Evolutionary conservation across 2,329 filamentous ascomycete species (phyloP), one percentile per base, ranked within the genome.

Genomic region (Biscogniauxia marginata): DNA sequence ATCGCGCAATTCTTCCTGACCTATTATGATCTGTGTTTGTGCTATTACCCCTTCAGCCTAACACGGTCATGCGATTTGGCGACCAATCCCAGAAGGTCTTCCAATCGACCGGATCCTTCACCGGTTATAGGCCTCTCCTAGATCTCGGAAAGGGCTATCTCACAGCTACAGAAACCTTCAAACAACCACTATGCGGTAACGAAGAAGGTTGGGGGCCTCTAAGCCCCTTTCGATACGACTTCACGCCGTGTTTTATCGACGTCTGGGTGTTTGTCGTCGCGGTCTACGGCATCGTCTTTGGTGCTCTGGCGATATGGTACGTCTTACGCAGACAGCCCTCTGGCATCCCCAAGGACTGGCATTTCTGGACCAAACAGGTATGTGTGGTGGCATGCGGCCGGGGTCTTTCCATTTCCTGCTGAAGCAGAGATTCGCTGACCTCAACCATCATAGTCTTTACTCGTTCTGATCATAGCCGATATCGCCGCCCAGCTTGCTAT

Each of bases 181-280:
- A 76, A 63, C 89, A 96, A 71, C 86, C 90, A 56, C 79, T 97
- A 73, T 98, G 93, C 76, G 85, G 89, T 72, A 95, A 96, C 75
- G 79, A 81, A 53, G 93, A 98, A 75, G 96, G 95, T 68, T 99
- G 95, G 95, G 96, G 96, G 1, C 95, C 95, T 20, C 71, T 99
- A 71, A 97, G 92, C 74, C 86, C 87, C 34, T 81, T 86, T 64
- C 84, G 93, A 72, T 97, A 91, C 74, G 95, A 99, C 76, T 92
- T 99, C 68, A 98, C 95, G 16, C 93, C 95, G 44, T 99, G 95
- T 78, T 99, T 99, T 71, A 86, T 98, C 67, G 96, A 99, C 72
- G 84, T 96, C 20, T 93, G 91, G 85, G 84, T 98, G 57, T 85
- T 89, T 30, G 76, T 82, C 1, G 90, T 96, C 23, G 90, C 91